Percentiles rank a stretch among this genome's conserved stretches.
Evolutionary conservation across 129 eudicot genomes (phyloP).

Genomic region (Chrysanthemum seticuspe): DNA sequence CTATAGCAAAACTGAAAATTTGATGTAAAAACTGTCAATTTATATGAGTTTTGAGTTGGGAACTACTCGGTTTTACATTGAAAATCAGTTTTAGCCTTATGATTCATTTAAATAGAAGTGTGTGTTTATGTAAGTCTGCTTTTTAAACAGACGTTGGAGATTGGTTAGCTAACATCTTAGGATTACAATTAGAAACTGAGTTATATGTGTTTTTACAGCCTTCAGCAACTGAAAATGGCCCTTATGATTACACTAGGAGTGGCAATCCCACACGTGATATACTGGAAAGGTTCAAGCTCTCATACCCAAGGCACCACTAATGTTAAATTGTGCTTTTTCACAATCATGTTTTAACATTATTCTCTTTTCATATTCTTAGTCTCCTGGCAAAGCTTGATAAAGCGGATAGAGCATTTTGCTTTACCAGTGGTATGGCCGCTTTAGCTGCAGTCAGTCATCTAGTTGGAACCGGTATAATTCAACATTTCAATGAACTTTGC

Average conservation of each 20-base stretch:
- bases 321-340: constrained; percentile 16
- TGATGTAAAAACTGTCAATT: no score
- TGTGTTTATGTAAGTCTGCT: constrained; percentile 1
- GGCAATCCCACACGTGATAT: constrained; percentile 96
- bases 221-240: constrained; percentile 74
- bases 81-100: no score
- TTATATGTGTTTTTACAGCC: constrained; percentile 49
- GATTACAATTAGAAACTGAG: not conserved
- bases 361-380: constrained; percentile 37
- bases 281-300: constrained; percentile 63
- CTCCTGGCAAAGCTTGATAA: constrained; percentile 91
- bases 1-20: no score
- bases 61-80: no score
- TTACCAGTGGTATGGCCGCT: constrained; percentile 99
- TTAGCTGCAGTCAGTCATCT: constrained; percentile 85
- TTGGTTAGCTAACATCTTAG: not conserved
- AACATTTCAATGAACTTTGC: not conserved
- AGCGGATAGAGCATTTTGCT: constrained; percentile 93
- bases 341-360: not conserved
- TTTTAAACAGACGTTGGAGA: not conserved
- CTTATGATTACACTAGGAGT: constrained; percentile 95
- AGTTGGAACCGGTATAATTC: constrained; percentile 58
- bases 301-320: not conserved
- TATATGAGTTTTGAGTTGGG: no score
- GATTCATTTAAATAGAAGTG: not conserved